Conservation (phyloP, 78 protist genomes). For the Mantamonas sphyraenae region DNA sequence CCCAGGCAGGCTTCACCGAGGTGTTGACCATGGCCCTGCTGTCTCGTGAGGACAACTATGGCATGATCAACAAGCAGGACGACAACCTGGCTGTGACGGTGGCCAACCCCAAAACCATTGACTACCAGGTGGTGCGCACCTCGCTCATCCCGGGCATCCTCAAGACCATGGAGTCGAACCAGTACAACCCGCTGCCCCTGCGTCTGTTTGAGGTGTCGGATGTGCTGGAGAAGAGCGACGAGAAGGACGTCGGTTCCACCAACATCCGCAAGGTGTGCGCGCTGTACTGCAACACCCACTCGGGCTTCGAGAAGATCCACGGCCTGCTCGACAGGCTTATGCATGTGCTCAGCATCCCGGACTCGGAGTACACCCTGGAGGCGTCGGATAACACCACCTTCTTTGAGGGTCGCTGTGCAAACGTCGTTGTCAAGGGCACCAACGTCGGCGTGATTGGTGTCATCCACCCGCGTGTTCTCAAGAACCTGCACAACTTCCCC, state of each 20-base stretch:
- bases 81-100: slow-evolving; percentile 45
- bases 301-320: slow-evolving; percentile 73
- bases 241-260: slow-evolving; percentile 65
- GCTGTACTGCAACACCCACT: slow-evolving; percentile 10
- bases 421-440: slow-evolving; percentile 26
- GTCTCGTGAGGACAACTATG: slow-evolving; percentile 62
- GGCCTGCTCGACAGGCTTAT: slow-evolving; percentile 71
- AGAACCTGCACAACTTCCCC: too few species aligned
- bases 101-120: slow-evolving; percentile 66
- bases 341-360: slow-evolving; percentile 14
- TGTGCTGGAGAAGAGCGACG: slow-evolving; percentile 50
- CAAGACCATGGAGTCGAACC: slow-evolving; percentile 66
- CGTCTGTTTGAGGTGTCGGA: slow-evolving; percentile 84
- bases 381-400: slow-evolving; percentile 24
- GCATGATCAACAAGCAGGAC: slow-evolving; percentile 22
- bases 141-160: slow-evolving; percentile 82
- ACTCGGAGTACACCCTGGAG: neutral
- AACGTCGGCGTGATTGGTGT: neutral
- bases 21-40: slow-evolving; percentile 72
- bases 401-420: slow-evolving; percentile 59
- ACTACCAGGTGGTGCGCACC: slow-evolving; percentile 70
- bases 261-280: slow-evolving; percentile 73
- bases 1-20: slow-evolving; percentile 85
- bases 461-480: neutral
- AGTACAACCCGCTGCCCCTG: slow-evolving; percentile 63